Evolutionary conservation across 2,329 filamentous ascomycete genomes (phyloP), one percentile per base, ranked within the genome.

Genomic region (Setomelanomma holmii): DNA sequence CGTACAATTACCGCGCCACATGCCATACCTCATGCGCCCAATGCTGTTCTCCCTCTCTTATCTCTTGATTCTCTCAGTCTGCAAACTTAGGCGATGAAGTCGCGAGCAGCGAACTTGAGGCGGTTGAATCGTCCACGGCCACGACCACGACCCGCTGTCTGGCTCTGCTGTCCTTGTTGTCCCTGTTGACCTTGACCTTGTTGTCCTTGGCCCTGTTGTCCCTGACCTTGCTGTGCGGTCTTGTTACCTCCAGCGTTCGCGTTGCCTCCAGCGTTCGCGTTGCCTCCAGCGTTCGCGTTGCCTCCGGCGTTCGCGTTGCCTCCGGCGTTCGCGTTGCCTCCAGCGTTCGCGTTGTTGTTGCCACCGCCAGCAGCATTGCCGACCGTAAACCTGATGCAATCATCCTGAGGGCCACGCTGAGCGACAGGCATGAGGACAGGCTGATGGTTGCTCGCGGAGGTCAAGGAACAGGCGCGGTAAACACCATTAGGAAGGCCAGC

Each of bases 341-440:
- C 46, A 5, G 10, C 11, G 14, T 16, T 17, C 14, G 21, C 19
- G 36, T 40, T 49, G 34, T 58, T 57, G 34, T 44, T 51, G 10
- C 33, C 51, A 19, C 39, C 53, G 17, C 47, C 48, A 8, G 19
- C 49, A 35, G 48, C 55, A 30, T 27, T 27, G 24, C 24, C 24
- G 33, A 83, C 79, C 40, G 74, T 77, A 64, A 83, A 83, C 52
- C 77, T 76, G 19, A 75, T 73, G 59, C 81, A 84, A 56, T 84
- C 81, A 61, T 84, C 82, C 64, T 83, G 81, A 4, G 79, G 71
- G 40, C 82, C 82, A 58, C 81, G 76, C 68, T 83, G 79, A 48
- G 82, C 81, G 43, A 83, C 74, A 22, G 83, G 83, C 83, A 86
- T 86, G 20, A 82, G 62, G 2, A 85, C 83, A 12, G 82, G 82